These are phyloP conservation scores for Globisporangium orthogonon DNA, from an alignment of 352 stramenopile species.

Conservation along the genomic window DNA sequence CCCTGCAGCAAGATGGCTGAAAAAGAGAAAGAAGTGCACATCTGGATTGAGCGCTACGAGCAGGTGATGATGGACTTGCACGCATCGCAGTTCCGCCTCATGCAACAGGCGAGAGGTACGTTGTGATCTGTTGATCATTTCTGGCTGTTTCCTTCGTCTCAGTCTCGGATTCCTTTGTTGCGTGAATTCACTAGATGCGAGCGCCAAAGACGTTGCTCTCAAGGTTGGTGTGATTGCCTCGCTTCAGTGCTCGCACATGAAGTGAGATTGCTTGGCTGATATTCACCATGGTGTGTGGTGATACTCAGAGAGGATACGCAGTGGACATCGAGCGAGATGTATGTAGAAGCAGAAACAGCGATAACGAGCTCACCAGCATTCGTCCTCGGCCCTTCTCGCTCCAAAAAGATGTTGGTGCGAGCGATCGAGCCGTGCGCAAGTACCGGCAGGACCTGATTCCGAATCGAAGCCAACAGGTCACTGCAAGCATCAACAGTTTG, in stretches of 20 bases:
- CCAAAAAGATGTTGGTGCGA: slow-evolving; percentile 42
- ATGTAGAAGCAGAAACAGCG: neutral
- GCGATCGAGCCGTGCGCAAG: slow-evolving; percentile 58
- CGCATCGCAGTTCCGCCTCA: slow-evolving; percentile 60
- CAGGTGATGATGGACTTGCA: slow-evolving; percentile 84
- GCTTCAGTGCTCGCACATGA: no score
- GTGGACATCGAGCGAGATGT: slow-evolving; percentile 35
- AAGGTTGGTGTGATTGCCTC: slow-evolving; percentile 20
- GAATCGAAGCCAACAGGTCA: slow-evolving; percentile 43
- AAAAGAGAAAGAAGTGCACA: slow-evolving; percentile 46
- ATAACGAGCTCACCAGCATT: slow-evolving; percentile 23
- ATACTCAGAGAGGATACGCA: slow-evolving; percentile 38
- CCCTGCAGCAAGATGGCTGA: slow-evolving; percentile 39
- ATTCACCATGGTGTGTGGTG: no score
- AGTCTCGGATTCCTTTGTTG: neutral
- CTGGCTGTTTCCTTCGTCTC: neutral
- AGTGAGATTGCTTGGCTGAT: neutral
- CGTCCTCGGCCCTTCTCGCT: slow-evolving; percentile 28
- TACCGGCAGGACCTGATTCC: slow-evolving; percentile 63
- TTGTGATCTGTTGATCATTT: neutral
- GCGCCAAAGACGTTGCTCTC: slow-evolving; percentile 54
- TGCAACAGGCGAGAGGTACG: slow-evolving; percentile 55
- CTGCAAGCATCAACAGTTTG: slow-evolving; percentile 27
- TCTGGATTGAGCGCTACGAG: slow-evolving; percentile 79
- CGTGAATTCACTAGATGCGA: slow-evolving; percentile 35